Evolutionary conservation across 768 basidiomycete genomes (phyloP), one percentile per base, ranked within the genome.

Genomic region (Gloeophyllum trabeum): DNA sequence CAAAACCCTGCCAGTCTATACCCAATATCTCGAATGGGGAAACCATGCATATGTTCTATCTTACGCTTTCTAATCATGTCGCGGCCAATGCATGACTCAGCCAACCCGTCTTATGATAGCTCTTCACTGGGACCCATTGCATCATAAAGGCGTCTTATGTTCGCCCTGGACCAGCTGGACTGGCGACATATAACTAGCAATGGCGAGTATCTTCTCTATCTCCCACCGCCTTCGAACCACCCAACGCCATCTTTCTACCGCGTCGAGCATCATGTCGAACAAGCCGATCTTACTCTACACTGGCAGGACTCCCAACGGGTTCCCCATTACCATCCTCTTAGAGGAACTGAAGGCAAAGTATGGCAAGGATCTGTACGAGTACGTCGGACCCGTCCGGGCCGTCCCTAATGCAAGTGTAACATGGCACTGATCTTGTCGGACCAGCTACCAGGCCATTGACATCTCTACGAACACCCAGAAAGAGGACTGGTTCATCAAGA

Each of bases 401-500:
- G 2, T n/a, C 14, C 30, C 25, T 38, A n/a, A n/a, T n/a, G n/a
- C n/a, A n/a, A n/a, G n/a, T n/a, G n/a, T n/a, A n/a, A n/a, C n/a
- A n/a, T 57, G 21, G 47, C 35, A 44, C 57, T 40, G 40, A 10
- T 22, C 7, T 13, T 21, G 30, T 18, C n/a, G n/a, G n/a, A n/a
- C 19, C 56, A 80, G 78, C 24, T 55, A 67, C 36, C 57, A 72
- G 46, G 65, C 54, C 35, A 70, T 92, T 49, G 62, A 75, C 44
- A 65, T 91, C 48, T 57, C 56, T 12, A 74, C 71, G 47, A 80
- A 80, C 51, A 63, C 65, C n/a, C 88, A 91, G 62, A 92, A 91
- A 63, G 76, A 84, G 54, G 70, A 70, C 0, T 88, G 81, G 81
- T 91, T 81, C 61, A 69, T 90, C 47, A 67, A 75, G 32, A 53